phyloP scores from a whole-genome alignment of 1,284 basidiomycete genomes.

The Neolentinus lepideus region DNA sequence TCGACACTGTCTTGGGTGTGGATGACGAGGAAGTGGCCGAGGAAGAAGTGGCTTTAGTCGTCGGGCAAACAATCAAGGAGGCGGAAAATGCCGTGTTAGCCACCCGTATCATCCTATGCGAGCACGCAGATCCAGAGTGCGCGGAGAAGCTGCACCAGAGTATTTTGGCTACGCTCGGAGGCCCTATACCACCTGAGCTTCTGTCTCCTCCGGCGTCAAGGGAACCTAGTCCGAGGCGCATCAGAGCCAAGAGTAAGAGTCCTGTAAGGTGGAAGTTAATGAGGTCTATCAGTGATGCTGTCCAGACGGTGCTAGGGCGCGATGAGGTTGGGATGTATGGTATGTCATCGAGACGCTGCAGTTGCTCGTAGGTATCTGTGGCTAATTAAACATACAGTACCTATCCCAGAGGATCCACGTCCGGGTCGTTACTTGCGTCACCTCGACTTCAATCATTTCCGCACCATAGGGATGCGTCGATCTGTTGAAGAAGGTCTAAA shows the following conservation, averaged over 20 bases:
- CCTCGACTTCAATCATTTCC: constrained; percentile 89
- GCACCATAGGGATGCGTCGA: constrained; percentile 90
- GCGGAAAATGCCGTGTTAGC: constrained; percentile 53
- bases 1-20: constrained; percentile 67
- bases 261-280: constrained; percentile 78
- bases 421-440: constrained; percentile 74
- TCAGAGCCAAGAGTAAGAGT: constrained; percentile 67
- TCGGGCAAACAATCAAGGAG: constrained; percentile 54
- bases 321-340: constrained; percentile 65
- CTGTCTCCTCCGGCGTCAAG: constrained; percentile 72
- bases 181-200: constrained; percentile 62
- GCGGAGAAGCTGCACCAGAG: constrained; percentile 50
- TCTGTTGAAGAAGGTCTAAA: constrained; percentile 87
- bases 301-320: constrained; percentile 57
- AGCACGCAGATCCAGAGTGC: constrained; percentile 29
- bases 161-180: constrained; percentile 49
- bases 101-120: constrained; percentile 24
- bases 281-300: constrained; percentile 65
- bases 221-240: constrained; percentile 69
- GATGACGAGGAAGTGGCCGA: constrained; percentile 36
- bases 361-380: too few species aligned
- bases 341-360: constrained; percentile 23
- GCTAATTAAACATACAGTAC: constrained; percentile 39
- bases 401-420: constrained; percentile 60
- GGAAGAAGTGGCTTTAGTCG: constrained; percentile 53